These are phyloP conservation scores for Tetramitus jugosus DNA, from an alignment of 208 protist species.

Conservation along the genomic window DNA sequence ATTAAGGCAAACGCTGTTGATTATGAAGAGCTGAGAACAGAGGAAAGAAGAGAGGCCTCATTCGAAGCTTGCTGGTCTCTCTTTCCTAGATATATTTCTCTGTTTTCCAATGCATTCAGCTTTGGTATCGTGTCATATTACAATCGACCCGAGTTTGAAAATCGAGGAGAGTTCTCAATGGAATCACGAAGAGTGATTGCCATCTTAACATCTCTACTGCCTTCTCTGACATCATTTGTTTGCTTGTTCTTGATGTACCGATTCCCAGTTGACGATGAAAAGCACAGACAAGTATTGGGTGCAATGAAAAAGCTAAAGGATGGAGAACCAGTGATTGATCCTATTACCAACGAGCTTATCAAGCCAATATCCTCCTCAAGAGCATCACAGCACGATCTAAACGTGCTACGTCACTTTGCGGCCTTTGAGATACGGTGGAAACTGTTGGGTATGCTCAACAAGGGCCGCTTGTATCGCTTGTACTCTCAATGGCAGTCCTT, in stretches of 20 bases:
- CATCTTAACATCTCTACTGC: background rate
- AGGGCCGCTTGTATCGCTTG: too few relatives aligned
- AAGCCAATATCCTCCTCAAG: too few relatives aligned
- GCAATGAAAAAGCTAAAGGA: background rate
- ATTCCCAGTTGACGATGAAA: constrained; percentile 7
- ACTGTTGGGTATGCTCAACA: too few relatives aligned
- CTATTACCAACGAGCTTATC: background rate
- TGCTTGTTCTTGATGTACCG: background rate
- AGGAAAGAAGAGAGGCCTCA: background rate
- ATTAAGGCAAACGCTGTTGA: background rate
- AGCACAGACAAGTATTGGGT: background rate
- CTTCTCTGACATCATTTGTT: background rate
- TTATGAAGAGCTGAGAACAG: constrained; percentile 10
- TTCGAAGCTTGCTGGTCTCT: background rate
- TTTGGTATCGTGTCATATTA: constrained; percentile 11
- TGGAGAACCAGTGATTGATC: background rate
- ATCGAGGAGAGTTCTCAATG: background rate
- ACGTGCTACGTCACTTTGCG: too few relatives aligned
- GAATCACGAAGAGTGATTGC: background rate
- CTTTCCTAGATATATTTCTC: background rate
- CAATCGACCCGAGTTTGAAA: background rate
- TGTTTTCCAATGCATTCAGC: background rate
- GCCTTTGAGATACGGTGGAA: too few relatives aligned
- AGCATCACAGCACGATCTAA: too few relatives aligned
- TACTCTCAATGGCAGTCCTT: too few relatives aligned